These are phyloP conservation scores for Stagonosporopsis rhizophila DNA, from an alignment of 2,329 filamentous ascomycete species.

Conservation along the genomic window DNA sequence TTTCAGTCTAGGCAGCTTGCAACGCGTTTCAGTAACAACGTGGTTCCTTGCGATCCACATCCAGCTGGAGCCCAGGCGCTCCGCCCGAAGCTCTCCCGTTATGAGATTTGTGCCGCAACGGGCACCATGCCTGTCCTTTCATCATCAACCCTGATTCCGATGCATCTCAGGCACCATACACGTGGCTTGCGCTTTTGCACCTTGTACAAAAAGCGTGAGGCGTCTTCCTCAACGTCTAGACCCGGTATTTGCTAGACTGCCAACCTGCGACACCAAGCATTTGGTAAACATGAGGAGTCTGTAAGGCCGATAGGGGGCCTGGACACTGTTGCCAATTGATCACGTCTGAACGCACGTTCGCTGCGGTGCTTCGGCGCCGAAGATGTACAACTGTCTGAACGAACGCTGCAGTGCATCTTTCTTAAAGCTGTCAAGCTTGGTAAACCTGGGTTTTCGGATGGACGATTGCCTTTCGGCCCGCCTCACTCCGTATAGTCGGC, in stretches of 20 bases:
- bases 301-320: background rate
- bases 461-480: conserved; percentile 11
- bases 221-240: conserved; percentile 4
- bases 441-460: background rate
- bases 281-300: background rate
- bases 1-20: background rate
- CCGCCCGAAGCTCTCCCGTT: background rate
- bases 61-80: background rate
- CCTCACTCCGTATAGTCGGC: background rate
- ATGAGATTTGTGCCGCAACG: conserved; percentile 3
- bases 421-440: background rate
- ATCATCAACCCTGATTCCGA: background rate
- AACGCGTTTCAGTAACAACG: conserved; percentile 9
- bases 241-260: conserved; percentile 1
- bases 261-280: background rate
- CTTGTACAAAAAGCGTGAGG: background rate
- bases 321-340: background rate
- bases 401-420: background rate
- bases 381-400: background rate
- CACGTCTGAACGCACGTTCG: background rate
- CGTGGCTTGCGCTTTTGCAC: background rate
- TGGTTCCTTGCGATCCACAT: conserved; percentile 5
- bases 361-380: background rate
- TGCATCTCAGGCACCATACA: conserved; percentile 7
- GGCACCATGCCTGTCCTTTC: background rate